Evolutionary conservation across 2,329 filamentous ascomycete species (phyloP), one percentile per base, ranked within the genome.

Genomic region (Pseudohalonectria lignicola): DNA sequence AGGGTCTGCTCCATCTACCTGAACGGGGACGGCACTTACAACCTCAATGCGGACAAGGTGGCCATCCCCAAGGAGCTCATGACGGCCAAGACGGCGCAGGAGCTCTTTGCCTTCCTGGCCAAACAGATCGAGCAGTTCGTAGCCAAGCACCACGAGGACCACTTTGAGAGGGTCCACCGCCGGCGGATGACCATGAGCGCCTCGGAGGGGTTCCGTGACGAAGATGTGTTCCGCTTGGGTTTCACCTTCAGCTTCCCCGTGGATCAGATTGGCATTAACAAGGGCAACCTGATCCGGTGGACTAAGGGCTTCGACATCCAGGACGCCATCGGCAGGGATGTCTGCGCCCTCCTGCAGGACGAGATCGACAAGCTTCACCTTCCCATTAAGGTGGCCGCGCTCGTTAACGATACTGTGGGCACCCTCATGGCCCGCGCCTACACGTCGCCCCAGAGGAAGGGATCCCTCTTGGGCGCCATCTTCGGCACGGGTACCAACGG

Each of bases 191-290:
- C 77, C 3, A 60, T 67, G 34, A 76, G 71, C 55, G 68, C 69
- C 19, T 67, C 69, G 16, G 66, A 73, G 36, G 76, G 74, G 20
- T 78, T 68, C 53, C 66, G 67, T 39, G 78, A 86, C 45, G 78
- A 90, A 56, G 71, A 90, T 42, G 76, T 92, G 43, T 94, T 96
- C 64, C 84, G 87, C 51, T 71, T 98, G 31, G 92, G 92, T n/a
- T 98, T 98, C 64, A 98, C 92, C 38, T 98, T 98, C 63, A 94
- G 85, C 56, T 98, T 96, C 65, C 92, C 92, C 3, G 88, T 96
- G 29, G 78, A 93, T 56, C 92, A 98, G 59, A 71, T 84, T 41
- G 88, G 86, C 29, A 94, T 98, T 58, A 96, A 96, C 71, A 90
- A 87, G 63, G 92, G 92, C 43, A 82, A 80, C 41, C 71, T 98